These are phyloP conservation scores for Xylariomycetidae sp. DNA, from an alignment of 2,329 filamentous ascomycete species.

Conservation along the genomic window DNA sequence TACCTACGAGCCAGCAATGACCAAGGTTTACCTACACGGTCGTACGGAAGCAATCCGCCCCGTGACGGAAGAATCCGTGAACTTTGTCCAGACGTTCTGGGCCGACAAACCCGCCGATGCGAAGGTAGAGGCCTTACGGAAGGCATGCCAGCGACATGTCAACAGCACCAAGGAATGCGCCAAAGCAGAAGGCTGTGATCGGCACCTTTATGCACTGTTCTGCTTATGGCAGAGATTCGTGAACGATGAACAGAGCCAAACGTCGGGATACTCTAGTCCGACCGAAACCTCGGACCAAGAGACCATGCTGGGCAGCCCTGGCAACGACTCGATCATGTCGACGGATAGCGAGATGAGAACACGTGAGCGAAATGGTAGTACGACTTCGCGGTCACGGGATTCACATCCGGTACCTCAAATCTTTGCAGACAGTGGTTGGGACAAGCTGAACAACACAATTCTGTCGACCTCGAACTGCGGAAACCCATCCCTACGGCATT, in stretches of 20 bases:
- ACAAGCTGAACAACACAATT: conserved; percentile 90
- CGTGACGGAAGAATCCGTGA: conserved; percentile 74
- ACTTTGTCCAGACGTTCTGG: conserved; percentile 94
- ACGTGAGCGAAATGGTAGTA: conserved; percentile 48
- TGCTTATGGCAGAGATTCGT: conserved; percentile 90
- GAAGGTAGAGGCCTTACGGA: conserved; percentile 80
- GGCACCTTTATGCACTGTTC: conserved; percentile 89
- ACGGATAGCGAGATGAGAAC: conserved; percentile 30
- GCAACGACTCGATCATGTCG: conserved; percentile 43
- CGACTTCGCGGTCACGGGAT: conserved; percentile 40
- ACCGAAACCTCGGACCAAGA: conserved; percentile 40
- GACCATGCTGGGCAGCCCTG: conserved; percentile 47
- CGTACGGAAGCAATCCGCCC: conserved; percentile 89
- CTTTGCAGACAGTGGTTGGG: conserved; percentile 87
- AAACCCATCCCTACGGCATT: conserved; percentile 89
- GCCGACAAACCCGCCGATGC: conserved; percentile 74
- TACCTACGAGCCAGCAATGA: conserved; percentile 98
- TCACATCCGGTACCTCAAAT: conserved; percentile 62
- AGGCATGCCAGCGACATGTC: conserved; percentile 78
- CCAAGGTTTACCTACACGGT: conserved; percentile 86
- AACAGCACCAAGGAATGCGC: conserved; percentile 76
- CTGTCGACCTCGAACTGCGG: conserved; percentile 98
- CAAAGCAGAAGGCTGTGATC: conserved; percentile 84
- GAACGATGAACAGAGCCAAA: conserved; percentile 60
- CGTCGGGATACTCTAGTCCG: conserved; percentile 59